Conservation (phyloP, 2,329 filamentous ascomycete genomes). For the Mycosphaerella arachidis region DNA sequence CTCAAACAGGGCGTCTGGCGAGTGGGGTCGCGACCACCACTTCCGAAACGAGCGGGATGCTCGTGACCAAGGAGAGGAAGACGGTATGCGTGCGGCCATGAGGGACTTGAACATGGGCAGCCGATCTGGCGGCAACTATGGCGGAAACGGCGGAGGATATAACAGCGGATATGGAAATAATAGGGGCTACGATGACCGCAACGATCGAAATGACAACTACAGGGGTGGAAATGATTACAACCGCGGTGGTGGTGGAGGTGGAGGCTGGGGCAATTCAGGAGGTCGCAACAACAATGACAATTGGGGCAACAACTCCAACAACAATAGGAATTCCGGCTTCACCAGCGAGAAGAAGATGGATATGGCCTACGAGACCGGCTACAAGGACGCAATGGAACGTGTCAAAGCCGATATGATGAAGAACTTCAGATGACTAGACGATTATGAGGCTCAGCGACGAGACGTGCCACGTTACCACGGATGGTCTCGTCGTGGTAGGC, state of each 20-base stretch:
- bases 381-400: conserved; percentile 23
- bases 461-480: neutral
- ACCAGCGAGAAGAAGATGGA: conserved; percentile 22
- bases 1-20: neutral
- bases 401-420: conserved; percentile 23
- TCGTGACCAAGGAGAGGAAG: conserved; percentile 4
- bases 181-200: conserved; percentile 5
- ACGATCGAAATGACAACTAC: conserved; percentile 1
- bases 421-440: conserved; percentile 12
- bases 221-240: conserved; percentile 2
- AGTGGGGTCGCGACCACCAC: neutral
- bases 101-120: conserved; percentile 8
- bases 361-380: conserved; percentile 23
- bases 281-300: conserved; percentile 1
- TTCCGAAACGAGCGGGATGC: conserved; percentile 1
- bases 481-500: neutral
- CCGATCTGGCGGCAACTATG: neutral
- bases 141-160: neutral
- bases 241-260: neutral
- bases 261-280: neutral
- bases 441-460: neutral
- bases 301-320: conserved; percentile 1
- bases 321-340: conserved; percentile 11
- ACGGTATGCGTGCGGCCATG: conserved; percentile 5
- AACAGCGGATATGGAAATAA: neutral